Conservation (phyloP, 495 filamentous ascomycete species). For the Letharia lupina region DNA sequence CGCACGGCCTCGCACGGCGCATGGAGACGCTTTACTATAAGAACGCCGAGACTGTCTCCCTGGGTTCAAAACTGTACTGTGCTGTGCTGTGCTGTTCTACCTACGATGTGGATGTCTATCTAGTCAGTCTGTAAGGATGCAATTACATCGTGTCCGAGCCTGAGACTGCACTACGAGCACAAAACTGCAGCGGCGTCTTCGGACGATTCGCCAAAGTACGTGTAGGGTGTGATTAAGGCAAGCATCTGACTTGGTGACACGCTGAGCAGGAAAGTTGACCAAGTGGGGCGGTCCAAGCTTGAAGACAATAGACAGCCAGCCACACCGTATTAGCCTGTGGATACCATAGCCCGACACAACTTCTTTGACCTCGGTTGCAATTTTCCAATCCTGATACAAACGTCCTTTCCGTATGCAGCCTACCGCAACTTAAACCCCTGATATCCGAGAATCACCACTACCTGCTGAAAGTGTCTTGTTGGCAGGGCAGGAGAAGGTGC, state of each 20-base stretch:
- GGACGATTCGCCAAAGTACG: background rate
- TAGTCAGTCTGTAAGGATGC: too few relatives aligned
- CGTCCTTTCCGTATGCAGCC: background rate
- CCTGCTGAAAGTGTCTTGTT: background rate
- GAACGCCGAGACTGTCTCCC: too few relatives aligned
- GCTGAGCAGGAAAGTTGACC: background rate
- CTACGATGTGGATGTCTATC: too few relatives aligned
- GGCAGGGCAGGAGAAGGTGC: constrained; percentile 7
- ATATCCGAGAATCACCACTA: background rate
- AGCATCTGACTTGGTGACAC: background rate
- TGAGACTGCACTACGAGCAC: background rate
- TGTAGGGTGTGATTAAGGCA: background rate
- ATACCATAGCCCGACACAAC: background rate
- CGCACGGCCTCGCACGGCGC: too few relatives aligned
- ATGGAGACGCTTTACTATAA: too few relatives aligned
- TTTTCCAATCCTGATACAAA: background rate
- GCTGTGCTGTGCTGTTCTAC: too few relatives aligned
- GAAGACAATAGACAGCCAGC: background rate
- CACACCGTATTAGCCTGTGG: background rate
- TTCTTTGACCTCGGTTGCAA: background rate
- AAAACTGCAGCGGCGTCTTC: background rate
- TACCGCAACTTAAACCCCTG: background rate
- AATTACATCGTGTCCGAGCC: too few relatives aligned
- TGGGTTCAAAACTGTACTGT: too few relatives aligned
- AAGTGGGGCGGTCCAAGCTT: background rate